Evolutionary conservation across 129 eudicot genomes (phyloP).

Genomic region (Cynara cardunculus): DNA sequence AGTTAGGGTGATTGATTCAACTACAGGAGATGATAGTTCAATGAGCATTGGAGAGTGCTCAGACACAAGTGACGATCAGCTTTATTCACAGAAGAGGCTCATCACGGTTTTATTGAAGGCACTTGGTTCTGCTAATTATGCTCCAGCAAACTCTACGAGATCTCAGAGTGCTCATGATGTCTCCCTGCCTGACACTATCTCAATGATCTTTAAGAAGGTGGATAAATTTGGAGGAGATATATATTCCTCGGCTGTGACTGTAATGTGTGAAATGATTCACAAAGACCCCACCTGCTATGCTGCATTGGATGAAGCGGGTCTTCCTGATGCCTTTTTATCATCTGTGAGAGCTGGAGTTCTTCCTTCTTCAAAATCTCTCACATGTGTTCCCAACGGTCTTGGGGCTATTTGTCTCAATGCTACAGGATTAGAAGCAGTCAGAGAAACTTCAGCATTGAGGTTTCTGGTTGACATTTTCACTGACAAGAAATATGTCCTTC

Average conservation of each 20-base stretch:
- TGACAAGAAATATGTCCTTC: conserved; percentile 61
- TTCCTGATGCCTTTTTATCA: conserved; percentile 71
- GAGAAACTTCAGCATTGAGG: conserved; percentile 65
- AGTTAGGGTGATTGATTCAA: conserved; percentile 57
- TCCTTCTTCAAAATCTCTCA: conserved; percentile 84
- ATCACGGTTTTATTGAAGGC: conserved; percentile 85
- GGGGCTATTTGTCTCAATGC: conserved; percentile 93
- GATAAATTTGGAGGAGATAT: conserved; percentile 90
- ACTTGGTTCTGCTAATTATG: conserved; percentile 89
- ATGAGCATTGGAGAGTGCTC: conserved; percentile 49
- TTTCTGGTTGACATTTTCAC: conserved; percentile 79
- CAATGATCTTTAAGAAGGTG: conserved; percentile 59
- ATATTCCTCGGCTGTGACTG: conserved; percentile 85
- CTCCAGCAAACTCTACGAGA: conserved; percentile 70
- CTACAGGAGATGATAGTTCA: conserved; percentile 41
- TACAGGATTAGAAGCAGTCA: conserved; percentile 87
- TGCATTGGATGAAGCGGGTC: conserved; percentile 84
- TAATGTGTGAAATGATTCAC: conserved; percentile 96
- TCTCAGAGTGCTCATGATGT: conserved; percentile 65
- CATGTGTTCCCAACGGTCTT: conserved; percentile 88
- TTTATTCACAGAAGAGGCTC: conserved; percentile 66
- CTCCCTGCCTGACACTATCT: conserved; percentile 66
- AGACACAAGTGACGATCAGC: conserved; percentile 39
- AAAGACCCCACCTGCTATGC: conserved; percentile 92
- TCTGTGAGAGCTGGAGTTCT: conserved; percentile 72